Evolutionary conservation across 2,329 filamentous ascomycete species (phyloP), one percentile per base, ranked within the genome.

Genomic region (Talaromyces islandicus): DNA sequence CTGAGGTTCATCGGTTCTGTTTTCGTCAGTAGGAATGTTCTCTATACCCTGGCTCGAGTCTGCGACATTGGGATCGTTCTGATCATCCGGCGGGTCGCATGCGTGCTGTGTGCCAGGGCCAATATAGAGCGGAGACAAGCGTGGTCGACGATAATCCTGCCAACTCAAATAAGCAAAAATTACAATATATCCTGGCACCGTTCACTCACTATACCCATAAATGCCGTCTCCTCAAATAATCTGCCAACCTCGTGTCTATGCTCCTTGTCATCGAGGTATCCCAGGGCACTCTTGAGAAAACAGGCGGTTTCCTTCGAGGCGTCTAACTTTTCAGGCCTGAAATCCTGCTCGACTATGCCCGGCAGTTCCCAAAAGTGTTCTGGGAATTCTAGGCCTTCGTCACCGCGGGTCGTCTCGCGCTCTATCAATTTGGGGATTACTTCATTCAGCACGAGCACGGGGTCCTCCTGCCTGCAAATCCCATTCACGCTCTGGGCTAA

Each of bases 331-430:
- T 71, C 70, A 6, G n/a, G 59, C 17, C 60, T 62, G 10, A 62
- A 52, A n/a, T 58, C 41, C 5, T 62, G 58, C 19, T 60, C 43
- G 14, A 68, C 48, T 29, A 70, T 62, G 3, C 56, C 58, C 5
- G 73, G 66, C 50, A 75, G 69, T 4, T 64, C 57, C n/a, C 63
- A 59, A 56, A 72, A 75, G n/a, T 64, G 69, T 0, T 64, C 61
- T 2, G 78, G 74, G 74, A 78, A 82, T 0, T 67, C 63, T 1
- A 80, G 62, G 0, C 75, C 71, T 62, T 80, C 77, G 56, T 80
- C 80, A 2, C 75, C 69, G 70, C 68, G 41, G 73, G 58, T 1
- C 76, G 58, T 1, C 65, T 61, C 59, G 78, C 75, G 66, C 50
- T 54, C 19, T 24, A 27, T 35, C 17, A 62, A 50, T 17, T 41